These are phyloP conservation scores for Taiozyma sp. DNA, from an alignment of 1,139 yeast species.

Conservation along the genomic window DNA sequence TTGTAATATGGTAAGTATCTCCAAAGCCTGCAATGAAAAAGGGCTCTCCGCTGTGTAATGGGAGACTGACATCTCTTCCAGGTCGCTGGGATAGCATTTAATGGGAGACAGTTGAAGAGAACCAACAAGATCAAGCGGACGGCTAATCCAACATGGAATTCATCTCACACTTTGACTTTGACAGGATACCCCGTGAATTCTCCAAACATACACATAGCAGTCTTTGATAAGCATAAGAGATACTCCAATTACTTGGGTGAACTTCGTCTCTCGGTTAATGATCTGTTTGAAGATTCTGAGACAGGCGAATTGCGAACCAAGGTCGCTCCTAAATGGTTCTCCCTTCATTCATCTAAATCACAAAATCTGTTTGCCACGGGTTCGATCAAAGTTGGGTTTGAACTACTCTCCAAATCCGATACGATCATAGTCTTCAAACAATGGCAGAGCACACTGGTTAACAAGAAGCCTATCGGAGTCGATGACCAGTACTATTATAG, in stretches of 20 bases:
- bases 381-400: slow-evolving; percentile 45
- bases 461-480: slow-evolving; percentile 10
- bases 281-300: slow-evolving; percentile 11
- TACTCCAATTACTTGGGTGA: slow-evolving; percentile 24
- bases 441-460: slow-evolving; percentile 17
- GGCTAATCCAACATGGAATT: slow-evolving; percentile 32
- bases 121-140: slow-evolving; percentile 28
- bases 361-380: slow-evolving; percentile 53
- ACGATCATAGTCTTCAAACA: slow-evolving; percentile 11
- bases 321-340: slow-evolving; percentile 44
- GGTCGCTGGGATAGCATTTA: slow-evolving; percentile 20
- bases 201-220: slow-evolving; percentile 27
- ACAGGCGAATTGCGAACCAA: slow-evolving; percentile 18
- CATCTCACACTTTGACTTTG: slow-evolving; percentile 24
- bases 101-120: slow-evolving; percentile 14
- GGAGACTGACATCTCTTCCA: not conserved
- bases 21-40: not conserved
- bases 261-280: slow-evolving; percentile 17
- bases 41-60: not conserved
- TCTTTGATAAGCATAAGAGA: slow-evolving; percentile 22
- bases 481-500: slow-evolving; percentile 30
- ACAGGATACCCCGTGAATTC: slow-evolving; percentile 19
- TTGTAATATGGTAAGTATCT: slow-evolving; percentile 10
- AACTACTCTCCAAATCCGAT: slow-evolving; percentile 31
- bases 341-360: slow-evolving; percentile 40